phyloP scores from a whole-genome alignment of 371 early-diverging fungal genomes.

The Haplosporangium sp. region DNA sequence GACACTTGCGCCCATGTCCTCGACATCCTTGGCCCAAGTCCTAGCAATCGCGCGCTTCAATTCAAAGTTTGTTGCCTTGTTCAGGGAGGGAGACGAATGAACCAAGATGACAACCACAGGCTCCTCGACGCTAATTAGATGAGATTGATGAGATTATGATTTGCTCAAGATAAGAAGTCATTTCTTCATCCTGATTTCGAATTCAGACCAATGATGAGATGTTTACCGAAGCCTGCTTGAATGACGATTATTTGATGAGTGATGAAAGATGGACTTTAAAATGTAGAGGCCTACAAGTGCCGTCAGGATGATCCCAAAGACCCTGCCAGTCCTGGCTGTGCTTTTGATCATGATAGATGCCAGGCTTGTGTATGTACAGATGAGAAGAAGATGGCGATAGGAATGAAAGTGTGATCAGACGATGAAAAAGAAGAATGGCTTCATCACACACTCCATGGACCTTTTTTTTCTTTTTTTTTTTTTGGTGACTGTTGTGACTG shows the following conservation, averaged over 20 bases:
- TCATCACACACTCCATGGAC: no score
- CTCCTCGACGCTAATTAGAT: constrained; percentile 23
- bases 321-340: constrained; percentile 7
- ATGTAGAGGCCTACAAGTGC: constrained; percentile 9
- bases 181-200: no score
- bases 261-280: constrained; percentile 15
- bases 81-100: constrained; percentile 38
- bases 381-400: background rate
- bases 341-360: background rate
- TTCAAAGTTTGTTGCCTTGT: constrained; percentile 35
- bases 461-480: no score
- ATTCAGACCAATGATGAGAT: no score
- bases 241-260: constrained; percentile 6
- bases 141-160: background rate
- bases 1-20: constrained; percentile 39
- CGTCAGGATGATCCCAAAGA: constrained; percentile 9
- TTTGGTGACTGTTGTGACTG: no score
- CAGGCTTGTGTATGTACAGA: background rate
- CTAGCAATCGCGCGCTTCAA: constrained; percentile 45
- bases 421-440: no score
- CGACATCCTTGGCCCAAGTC: constrained; percentile 50
- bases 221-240: constrained; percentile 21
- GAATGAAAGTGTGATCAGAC: background rate
- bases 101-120: constrained; percentile 41
- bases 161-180: no score